Conservation (phyloP, 768 basidiomycete species). For the Pholiota microspora region DNA sequence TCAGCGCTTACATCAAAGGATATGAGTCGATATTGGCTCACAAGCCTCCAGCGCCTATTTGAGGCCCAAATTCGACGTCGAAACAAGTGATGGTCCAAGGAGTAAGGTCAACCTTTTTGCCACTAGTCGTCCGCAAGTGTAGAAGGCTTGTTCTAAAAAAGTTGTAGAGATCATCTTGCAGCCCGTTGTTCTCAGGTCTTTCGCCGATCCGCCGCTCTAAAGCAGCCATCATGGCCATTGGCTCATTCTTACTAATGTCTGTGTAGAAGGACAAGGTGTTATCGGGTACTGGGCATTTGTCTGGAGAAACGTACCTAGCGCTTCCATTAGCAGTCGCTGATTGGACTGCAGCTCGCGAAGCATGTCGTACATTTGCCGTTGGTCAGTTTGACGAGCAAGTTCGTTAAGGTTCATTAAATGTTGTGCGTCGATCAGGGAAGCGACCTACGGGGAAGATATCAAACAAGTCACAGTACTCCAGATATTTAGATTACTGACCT, state of each 20-base stretch:
- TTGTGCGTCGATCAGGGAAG: constrained; percentile 11
- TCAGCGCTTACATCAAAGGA: background rate
- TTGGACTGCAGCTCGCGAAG: constrained; percentile 15
- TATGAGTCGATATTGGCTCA: constrained; percentile 4
- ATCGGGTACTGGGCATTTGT: background rate
- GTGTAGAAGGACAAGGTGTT: background rate
- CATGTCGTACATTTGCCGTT: constrained; percentile 7
- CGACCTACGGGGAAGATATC: constrained; percentile 2
- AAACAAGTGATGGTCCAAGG: constrained; percentile 24
- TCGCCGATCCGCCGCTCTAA: constrained; percentile 15
- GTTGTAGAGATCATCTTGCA: constrained; percentile 7
- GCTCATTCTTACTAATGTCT: constrained; percentile 17
- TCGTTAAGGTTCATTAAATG: constrained; percentile 17
- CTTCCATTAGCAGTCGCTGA: constrained; percentile 13
- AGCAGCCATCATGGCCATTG: constrained; percentile 21
- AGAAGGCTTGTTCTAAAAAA: constrained; percentile 19
- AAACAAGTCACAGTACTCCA: background rate
- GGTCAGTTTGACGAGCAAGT: constrained; percentile 16
- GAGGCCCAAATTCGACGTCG: constrained; percentile 22
- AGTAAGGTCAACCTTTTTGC: constrained; percentile 15
- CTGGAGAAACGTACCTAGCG: constrained; percentile 2
- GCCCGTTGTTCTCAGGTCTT: constrained; percentile 4
- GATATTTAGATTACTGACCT: constrained; percentile 4
- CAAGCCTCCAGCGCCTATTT: constrained; percentile 27
- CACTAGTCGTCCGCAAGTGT: constrained; percentile 18